Conservation (phyloP, 2,329 filamentous ascomycete genomes). For the Epichloe festucae region DNA sequence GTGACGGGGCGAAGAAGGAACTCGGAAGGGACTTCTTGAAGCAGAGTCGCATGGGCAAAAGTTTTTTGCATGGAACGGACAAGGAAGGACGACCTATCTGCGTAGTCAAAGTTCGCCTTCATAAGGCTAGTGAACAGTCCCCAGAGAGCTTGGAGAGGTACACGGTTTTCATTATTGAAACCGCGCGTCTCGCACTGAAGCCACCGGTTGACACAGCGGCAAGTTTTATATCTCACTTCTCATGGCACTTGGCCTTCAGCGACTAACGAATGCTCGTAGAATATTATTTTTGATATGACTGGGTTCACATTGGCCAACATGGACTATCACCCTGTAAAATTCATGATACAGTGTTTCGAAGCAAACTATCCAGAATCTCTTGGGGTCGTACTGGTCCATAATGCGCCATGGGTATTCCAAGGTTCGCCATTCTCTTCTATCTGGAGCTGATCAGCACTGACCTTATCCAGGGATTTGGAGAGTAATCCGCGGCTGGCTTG, state of each 20-base stretch:
- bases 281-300: slow-evolving; percentile 92
- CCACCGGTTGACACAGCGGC: slow-evolving; percentile 84
- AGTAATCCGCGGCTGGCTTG: slow-evolving; percentile 90
- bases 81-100: slow-evolving; percentile 78
- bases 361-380: slow-evolving; percentile 95
- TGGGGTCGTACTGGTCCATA: slow-evolving; percentile 83
- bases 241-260: too few relatives aligned
- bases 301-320: slow-evolving; percentile 90
- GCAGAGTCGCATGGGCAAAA: slow-evolving; percentile 84
- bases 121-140: slow-evolving; percentile 69
- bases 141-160: slow-evolving; percentile 74
- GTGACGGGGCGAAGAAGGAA: slow-evolving; percentile 48
- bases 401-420: slow-evolving; percentile 94
- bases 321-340: slow-evolving; percentile 95
- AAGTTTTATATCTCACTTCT: slow-evolving; percentile 28
- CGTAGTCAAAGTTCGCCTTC: slow-evolving; percentile 69
- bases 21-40: slow-evolving; percentile 62
- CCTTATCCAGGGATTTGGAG: slow-evolving; percentile 66
- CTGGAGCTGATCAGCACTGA: slow-evolving; percentile 1
- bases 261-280: slow-evolving; percentile 34
- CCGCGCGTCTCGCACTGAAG: slow-evolving; percentile 68
- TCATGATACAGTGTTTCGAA: slow-evolving; percentile 99
- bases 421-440: slow-evolving; percentile 34
- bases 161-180: slow-evolving; percentile 91
- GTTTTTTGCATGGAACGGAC: slow-evolving; percentile 78